Base-by-base conservation (phyloP, 192 early-diverging fungal genomes). In the Backusella westeae region DNA sequence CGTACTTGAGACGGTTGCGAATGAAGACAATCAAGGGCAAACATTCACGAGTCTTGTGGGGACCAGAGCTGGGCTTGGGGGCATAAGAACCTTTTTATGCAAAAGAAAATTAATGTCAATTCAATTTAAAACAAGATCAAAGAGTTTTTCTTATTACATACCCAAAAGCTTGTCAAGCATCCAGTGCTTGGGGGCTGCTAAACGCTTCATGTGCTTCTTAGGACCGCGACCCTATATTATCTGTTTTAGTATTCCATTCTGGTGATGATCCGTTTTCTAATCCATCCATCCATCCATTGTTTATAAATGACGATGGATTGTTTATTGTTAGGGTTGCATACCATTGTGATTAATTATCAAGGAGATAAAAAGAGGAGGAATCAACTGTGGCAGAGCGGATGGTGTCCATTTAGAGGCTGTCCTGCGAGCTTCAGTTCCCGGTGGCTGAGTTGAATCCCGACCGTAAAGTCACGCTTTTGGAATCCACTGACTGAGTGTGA, bases 131-230 rank as follows among this genome's bases (percentile, higher is more conserved):
- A 12, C 6, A 32, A 32, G 32, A 32, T 8, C 36, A 38, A 39
- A 10, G 12, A 4, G 59, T 12, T 72, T 1, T 15, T 29, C 21
- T 4, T 66, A 29, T 34, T 12, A 41, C 34, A 41, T 97, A 84
- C 98, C 98, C 87, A 96, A 96, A 77, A 99, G 93, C 88, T 99
- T 99, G 96, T 99, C 97, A 83, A 99, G 92, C 96, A 99, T 98
- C 98, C 98, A 99, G 93, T 99, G 97, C 92, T 96, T 96, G 88
- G 98, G 98, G 63, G 98, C 96, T 83, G 87, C 89, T 78, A 99
- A 93, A 80, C 98, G 96, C 95, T 99, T 99, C 92, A 99, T 90
- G 89, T 99, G 98, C 93, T 99, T 98, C 91, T 96, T 97, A 74
- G 96, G 96, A 87, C 98, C 98, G 81, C 98, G 95, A 87, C 91